Evolutionary conservation across 1,139 yeast species (phyloP).

Genomic region (Diutina neorugosa): DNA sequence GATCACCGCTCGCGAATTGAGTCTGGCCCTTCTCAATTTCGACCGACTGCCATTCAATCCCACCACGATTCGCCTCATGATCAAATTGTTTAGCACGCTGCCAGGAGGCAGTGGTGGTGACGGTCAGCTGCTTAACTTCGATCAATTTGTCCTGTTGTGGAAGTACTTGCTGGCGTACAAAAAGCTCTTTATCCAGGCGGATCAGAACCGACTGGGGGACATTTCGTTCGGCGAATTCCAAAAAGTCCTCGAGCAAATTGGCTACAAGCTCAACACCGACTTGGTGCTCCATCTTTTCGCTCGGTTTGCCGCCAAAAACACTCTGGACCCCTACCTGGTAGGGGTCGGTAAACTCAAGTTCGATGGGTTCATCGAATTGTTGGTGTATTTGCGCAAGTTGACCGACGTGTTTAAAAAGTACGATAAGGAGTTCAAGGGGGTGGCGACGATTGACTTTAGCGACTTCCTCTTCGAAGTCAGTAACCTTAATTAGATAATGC

Average conservation of each 20-base stretch:
- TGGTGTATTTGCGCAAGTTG: conserved; percentile 64
- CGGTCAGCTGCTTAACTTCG: conserved; percentile 34
- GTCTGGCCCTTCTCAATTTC: conserved; percentile 51
- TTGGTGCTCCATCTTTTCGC: conserved; percentile 51
- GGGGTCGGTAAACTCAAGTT: conserved; percentile 53
- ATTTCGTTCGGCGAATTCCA: conserved; percentile 60
- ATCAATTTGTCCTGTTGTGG: conserved; percentile 64
- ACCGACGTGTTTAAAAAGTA: conserved; percentile 72
- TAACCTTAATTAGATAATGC: neutral
- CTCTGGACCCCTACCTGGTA: conserved; percentile 17
- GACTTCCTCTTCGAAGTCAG: conserved; percentile 58
- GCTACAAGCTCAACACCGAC: conserved; percentile 53
- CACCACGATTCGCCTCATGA: conserved; percentile 54
- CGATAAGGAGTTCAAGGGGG: conserved; percentile 66
- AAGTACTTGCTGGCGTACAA: conserved; percentile 63
- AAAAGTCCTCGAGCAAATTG: conserved; percentile 56
- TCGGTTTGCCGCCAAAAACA: conserved; percentile 34
- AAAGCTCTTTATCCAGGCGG: conserved; percentile 53
- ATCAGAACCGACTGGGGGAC: conserved; percentile 45
- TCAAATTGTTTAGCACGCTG: conserved; percentile 41
- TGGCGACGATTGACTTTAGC: conserved; percentile 66
- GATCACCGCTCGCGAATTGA: conserved; percentile 47
- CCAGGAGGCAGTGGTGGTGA: conserved; percentile 19
- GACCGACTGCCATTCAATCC: conserved; percentile 54
- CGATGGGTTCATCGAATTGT: conserved; percentile 72